Conservation (phyloP, 2,329 filamentous ascomycete species). For the Calonectria naviculata region DNA sequence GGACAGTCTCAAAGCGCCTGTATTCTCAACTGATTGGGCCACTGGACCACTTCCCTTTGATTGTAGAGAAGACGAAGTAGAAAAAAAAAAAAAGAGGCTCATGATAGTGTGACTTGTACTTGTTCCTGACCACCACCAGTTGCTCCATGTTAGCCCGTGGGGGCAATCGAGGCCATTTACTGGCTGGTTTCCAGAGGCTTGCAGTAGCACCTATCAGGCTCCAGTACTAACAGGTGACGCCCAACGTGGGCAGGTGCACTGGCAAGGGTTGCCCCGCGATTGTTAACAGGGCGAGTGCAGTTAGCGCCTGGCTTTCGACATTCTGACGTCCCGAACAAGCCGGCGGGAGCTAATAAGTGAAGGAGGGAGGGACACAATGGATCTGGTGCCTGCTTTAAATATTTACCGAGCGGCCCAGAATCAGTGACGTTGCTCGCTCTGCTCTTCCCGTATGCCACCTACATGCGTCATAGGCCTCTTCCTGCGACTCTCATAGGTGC, state of each 20-base stretch:
- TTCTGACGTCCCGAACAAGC: conserved; percentile 2
- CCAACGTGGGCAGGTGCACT: conserved; percentile 7
- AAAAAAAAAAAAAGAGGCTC: neutral
- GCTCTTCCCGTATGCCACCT: neutral
- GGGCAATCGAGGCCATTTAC: neutral
- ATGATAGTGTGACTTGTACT: neutral
- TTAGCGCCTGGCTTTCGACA: neutral
- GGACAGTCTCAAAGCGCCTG: neutral
- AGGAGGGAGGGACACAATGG: neutral
- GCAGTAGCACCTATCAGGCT: neutral
- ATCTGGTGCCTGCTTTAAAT: neutral
- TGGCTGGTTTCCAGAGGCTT: neutral
- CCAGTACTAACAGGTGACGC: neutral
- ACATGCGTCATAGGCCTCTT: neutral
- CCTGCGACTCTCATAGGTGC: neutral
- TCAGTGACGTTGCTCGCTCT: neutral
- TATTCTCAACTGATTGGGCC: neutral
- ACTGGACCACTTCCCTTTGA: neutral
- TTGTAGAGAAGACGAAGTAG: too few relatives aligned
- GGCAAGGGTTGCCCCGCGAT: conserved; percentile 7
- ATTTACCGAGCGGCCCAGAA: neutral
- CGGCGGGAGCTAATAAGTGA: conserved; percentile 3
- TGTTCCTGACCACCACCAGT: neutral
- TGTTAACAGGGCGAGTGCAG: neutral
- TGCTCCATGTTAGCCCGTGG: neutral